Evolutionary conservation across 2,329 filamentous ascomycete species (phyloP).

Genomic region (Rasamsonia emersonii): DNA sequence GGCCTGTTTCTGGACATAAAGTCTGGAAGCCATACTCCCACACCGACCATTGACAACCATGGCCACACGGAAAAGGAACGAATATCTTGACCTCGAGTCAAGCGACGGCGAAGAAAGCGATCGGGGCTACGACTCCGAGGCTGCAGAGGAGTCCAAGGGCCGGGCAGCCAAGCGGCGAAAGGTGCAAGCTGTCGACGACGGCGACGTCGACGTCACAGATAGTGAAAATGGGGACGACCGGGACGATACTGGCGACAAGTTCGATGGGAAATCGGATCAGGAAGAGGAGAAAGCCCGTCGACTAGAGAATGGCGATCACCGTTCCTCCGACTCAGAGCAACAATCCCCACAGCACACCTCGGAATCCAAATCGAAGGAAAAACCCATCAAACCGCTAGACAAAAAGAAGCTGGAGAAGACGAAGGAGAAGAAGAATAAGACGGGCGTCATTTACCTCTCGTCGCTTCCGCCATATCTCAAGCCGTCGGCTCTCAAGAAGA

Average conservation of each 20-base stretch:
- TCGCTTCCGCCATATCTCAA: slow-evolving; percentile 41
- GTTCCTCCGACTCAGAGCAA: too few relatives aligned
- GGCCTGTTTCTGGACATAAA: slow-evolving; percentile 2
- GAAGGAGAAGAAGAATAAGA: slow-evolving; percentile 21
- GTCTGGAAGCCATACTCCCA: neutral
- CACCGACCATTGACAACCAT: neutral
- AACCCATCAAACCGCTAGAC: slow-evolving; percentile 3
- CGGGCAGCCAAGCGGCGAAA: slow-evolving; percentile 24
- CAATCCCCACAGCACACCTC: slow-evolving; percentile 5
- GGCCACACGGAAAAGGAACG: slow-evolving; percentile 25
- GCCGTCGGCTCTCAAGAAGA: slow-evolving; percentile 36
- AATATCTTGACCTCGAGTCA: slow-evolving; percentile 29
- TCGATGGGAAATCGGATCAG: too few relatives aligned
- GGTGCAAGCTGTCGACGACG: slow-evolving; percentile 15
- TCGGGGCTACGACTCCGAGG: slow-evolving; percentile 38
- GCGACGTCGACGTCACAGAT: slow-evolving; percentile 12
- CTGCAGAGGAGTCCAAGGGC: slow-evolving; percentile 32
- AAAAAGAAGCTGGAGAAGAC: slow-evolving; percentile 1
- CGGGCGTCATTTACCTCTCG: slow-evolving; percentile 37
- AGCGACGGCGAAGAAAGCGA: slow-evolving; percentile 33
- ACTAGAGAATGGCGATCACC: slow-evolving; percentile 12
- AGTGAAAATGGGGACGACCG: slow-evolving; percentile 43
- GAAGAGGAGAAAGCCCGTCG: slow-evolving; percentile 5
- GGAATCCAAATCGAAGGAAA: slow-evolving; percentile 5
- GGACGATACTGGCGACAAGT: slow-evolving; percentile 10